Conservation (phyloP, 2,329 filamentous ascomycete species). For the Balansia obtecta region DNA sequence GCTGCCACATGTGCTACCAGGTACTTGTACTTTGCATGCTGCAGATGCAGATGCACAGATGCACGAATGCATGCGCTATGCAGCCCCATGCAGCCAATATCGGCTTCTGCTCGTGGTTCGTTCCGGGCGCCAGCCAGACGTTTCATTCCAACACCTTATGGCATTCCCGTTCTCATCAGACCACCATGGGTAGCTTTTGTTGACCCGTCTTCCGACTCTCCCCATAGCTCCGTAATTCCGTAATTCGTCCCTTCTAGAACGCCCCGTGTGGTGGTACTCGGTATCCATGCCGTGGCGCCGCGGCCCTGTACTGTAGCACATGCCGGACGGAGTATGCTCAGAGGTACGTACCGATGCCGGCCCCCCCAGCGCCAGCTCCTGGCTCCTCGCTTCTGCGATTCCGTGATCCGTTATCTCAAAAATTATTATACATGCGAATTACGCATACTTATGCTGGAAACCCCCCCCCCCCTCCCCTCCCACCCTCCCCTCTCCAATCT, state of each 20-base stretch:
- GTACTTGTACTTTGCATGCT: too few relatives aligned
- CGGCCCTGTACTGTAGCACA: not conserved
- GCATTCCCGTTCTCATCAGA: not conserved
- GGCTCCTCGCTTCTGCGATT: constrained; percentile 1
- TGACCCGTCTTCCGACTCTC: not conserved
- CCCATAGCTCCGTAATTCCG: not conserved
- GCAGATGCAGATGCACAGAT: too few relatives aligned
- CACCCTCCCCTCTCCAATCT: not conserved
- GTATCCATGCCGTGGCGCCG: not conserved
- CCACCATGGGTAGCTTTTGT: too few relatives aligned
- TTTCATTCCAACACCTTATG: not conserved
- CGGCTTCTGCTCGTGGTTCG: not conserved
- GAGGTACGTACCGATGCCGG: not conserved
- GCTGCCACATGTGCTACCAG: not conserved
- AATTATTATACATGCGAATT: constrained; percentile 2
- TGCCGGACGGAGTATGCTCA: not conserved
- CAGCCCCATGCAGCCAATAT: too few relatives aligned
- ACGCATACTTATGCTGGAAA: not conserved
- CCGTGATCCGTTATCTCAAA: constrained; percentile 2
- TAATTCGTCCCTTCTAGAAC: too few relatives aligned
- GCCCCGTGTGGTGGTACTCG: not conserved
- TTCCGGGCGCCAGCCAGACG: not conserved
- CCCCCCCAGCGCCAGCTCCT: not conserved
- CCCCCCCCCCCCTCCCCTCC: too few relatives aligned
- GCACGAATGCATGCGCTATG: too few relatives aligned